These are phyloP conservation scores for Puccinia polysora DNA, from an alignment of 1,284 basidiomycete species.

Conservation along the genomic window DNA sequence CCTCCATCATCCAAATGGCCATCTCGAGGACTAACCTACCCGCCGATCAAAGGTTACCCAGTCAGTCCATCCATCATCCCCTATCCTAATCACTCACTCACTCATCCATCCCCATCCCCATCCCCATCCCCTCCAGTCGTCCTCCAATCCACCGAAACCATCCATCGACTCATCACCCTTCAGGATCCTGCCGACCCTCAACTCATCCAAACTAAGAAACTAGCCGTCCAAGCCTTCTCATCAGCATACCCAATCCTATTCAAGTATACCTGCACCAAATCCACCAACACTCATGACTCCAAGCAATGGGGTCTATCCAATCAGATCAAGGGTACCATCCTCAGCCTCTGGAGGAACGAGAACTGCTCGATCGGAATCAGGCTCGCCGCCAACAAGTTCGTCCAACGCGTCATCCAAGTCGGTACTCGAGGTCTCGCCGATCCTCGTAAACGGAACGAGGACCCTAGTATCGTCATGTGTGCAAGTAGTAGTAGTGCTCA, in stretches of 20 bases:
- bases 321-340: slow-evolving; percentile 34
- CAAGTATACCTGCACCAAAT: slow-evolving; percentile 39
- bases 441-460: slow-evolving; percentile 44
- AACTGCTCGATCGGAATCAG: slow-evolving; percentile 64
- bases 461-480: slow-evolving; percentile 41
- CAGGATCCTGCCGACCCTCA: slow-evolving; percentile 33
- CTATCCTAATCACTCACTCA: neutral
- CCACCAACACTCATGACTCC: slow-evolving; percentile 23
- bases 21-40: slow-evolving; percentile 22
- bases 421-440: slow-evolving; percentile 73
- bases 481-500: slow-evolving; percentile 4
- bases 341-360: slow-evolving; percentile 45
- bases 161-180: slow-evolving; percentile 20
- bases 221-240: slow-evolving; percentile 51
- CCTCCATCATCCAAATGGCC: slow-evolving; percentile 37
- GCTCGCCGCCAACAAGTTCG: slow-evolving; percentile 81
- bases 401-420: slow-evolving; percentile 81
- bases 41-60: slow-evolving; percentile 25
- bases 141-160: slow-evolving; percentile 36
- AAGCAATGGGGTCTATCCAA: slow-evolving; percentile 35
- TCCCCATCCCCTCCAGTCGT: too few species aligned
- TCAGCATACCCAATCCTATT: slow-evolving; percentile 52
- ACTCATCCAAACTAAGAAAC: slow-evolving; percentile 46
- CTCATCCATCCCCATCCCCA: neutral
- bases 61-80: neutral